Evolutionary conservation across 139 green algal genomes (phyloP).

Genomic region (Chlorella vulgaris): DNA sequence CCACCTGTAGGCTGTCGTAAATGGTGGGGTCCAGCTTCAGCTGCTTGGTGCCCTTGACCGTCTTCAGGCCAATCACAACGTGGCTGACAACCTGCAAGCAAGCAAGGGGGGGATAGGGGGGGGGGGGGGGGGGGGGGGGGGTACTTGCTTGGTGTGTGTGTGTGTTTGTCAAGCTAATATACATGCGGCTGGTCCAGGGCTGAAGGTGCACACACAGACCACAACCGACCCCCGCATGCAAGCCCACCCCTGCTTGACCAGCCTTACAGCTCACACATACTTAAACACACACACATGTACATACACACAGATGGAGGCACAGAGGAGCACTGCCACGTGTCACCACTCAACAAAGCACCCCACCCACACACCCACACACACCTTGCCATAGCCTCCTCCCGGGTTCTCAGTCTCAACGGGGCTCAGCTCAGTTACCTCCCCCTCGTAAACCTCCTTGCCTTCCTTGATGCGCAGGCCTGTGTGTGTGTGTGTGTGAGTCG

Average conservation of each 20-base stretch:
- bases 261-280: neutral
- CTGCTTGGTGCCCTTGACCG: constrained; percentile 96
- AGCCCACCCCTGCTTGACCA: neutral
- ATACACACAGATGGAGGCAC: neutral
- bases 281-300: neutral
- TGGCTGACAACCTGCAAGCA: constrained; percentile 69
- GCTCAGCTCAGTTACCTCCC: constrained; percentile 96
- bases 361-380: neutral
- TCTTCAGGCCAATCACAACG: constrained; percentile 97
- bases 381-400: constrained; percentile 85
- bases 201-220: too few species aligned
- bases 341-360: neutral
- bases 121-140: too few species aligned
- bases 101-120: neutral
- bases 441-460: constrained; percentile 99
- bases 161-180: too few species aligned
- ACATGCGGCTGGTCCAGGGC: too few species aligned
- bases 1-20: constrained; percentile 94
- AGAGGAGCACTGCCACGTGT: neutral
- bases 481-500: too few species aligned
- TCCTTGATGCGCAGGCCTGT: constrained; percentile 97
- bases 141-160: too few species aligned
- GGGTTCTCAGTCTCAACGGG: constrained; percentile 88
- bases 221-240: neutral
- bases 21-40: constrained; percentile 98